Evolutionary conservation across 2,329 filamentous ascomycete genomes (phyloP), one percentile per base, ranked within the genome.

Genomic region (Westerdykella aurantiaca): DNA sequence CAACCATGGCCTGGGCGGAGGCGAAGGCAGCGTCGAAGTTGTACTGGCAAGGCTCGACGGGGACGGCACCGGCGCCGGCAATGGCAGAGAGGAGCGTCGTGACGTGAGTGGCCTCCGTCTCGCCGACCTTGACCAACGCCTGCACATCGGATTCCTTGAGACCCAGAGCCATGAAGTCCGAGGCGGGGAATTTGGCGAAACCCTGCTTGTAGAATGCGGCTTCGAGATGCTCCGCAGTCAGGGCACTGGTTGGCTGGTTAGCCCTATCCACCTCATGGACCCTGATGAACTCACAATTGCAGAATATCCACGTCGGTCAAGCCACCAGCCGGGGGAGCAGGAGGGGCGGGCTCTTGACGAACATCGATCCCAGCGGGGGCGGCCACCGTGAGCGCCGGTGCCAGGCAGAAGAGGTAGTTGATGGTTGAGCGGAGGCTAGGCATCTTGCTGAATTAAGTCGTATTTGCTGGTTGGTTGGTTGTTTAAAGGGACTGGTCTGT

Each of bases 221-320:
- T 70, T 88, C 85, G 57, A 88, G 82, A 69, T 85, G 82, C 69
- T 89, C 85, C 37, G 87, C 74, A 5, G 84, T 87, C 44, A 87
- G 72, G 49, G 84, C 84, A 60, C 81, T 84, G 42, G n/a, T 29
- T 16, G 5, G 10, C 34, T 37, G 64, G 69, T 68, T 56, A 67
- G 63, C 48, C 38, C 35, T 16, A 60, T 58, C 52, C n/a, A 13
- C 6, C 17, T 63, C 61, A 47, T 57, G 9, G 7, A n/a, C 6
- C 14, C 14, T 12, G 12, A 18, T 14, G 13, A 16, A 61, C 73
- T 58, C 63, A 77, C 74, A 77, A 77, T 67, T 77, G 71, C 37
- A 77, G 68, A 49, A 77, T 75, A 57, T 77, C 74, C 33, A 72
- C 57, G 63, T 77, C 74, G 23, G 64, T 70, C 50, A 77, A 52